A percentile compares a stretch with the other conserved stretches of the same genome.
Conservation (phyloP, 495 filamentous ascomycete genomes). For the Annulohypoxylon bovei region DNA sequence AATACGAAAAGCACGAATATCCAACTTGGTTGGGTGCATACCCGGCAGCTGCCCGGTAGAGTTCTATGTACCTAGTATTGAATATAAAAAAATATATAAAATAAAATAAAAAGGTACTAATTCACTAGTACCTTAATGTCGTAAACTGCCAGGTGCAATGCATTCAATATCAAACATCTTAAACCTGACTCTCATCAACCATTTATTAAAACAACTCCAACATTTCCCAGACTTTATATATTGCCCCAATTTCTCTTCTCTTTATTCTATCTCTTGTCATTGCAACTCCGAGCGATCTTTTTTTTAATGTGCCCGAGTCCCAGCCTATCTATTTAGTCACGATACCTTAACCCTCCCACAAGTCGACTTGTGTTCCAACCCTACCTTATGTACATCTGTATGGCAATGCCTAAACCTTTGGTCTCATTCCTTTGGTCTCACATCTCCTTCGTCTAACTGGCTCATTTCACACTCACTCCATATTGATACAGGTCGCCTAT, state of each 20-base stretch:
- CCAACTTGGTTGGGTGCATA: neutral
- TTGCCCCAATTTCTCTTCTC: constrained; percentile 5
- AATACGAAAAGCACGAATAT: neutral
- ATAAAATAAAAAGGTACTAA: neutral
- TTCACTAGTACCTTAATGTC: neutral
- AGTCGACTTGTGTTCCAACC: constrained; percentile 14
- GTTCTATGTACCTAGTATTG: neutral
- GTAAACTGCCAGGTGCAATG: neutral
- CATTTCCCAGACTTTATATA: constrained; percentile 10
- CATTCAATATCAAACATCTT: constrained; percentile 20
- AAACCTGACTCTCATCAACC: constrained; percentile 7
- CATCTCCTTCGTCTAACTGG: constrained; percentile 18
- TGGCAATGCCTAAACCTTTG: constrained; percentile 19
- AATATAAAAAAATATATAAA: too few species aligned
- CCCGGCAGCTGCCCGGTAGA: neutral
- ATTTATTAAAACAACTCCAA: constrained; percentile 16
- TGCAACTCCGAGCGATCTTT: constrained; percentile 14
- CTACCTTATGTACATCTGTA: constrained; percentile 3
- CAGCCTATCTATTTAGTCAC: constrained; percentile 7
- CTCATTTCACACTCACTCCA: constrained; percentile 4
- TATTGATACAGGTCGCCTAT: constrained; percentile 17
- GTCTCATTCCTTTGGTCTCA: neutral
- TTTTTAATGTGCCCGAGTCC: neutral
- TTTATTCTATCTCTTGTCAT: constrained; percentile 5
- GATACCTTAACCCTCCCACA: constrained; percentile 2